A percentile compares a stretch with the other conserved stretches of the same genome.
These are phyloP conservation scores for Hanseniaspora sp. DNA, from an alignment of 1,139 yeast genomes.

Conservation along the genomic window DNA sequence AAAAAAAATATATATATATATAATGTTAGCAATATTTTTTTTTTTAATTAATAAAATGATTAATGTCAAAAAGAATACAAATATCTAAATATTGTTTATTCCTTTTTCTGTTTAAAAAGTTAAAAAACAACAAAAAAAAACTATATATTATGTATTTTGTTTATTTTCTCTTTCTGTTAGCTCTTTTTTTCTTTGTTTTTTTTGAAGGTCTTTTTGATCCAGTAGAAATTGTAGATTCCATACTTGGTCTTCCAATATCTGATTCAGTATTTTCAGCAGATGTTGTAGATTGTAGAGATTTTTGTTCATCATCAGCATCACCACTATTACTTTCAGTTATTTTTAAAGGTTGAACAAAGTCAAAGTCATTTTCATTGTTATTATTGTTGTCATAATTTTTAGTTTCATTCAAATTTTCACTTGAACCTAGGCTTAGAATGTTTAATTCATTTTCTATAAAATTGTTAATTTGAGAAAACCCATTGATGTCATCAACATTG, in stretches of 20 bases:
- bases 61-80: too few species aligned
- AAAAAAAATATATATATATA: too few species aligned
- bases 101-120: too few species aligned
- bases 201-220: constrained; percentile 25
- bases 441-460: neutral
- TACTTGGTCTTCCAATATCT: neutral
- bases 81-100: too few species aligned
- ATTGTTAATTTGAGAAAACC: neutral
- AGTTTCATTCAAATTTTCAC: neutral
- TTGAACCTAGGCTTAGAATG: neutral
- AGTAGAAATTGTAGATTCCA: constrained; percentile 19
- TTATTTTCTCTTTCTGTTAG: constrained; percentile 1
- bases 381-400: neutral
- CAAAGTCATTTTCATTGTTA: neutral
- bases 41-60: neutral
- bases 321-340: neutral
- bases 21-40: neutral
- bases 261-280: neutral
- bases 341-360: neutral
- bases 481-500: neutral
- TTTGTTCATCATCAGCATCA: neutral
- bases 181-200: constrained; percentile 10
- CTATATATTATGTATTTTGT: neutral
- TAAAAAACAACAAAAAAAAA: too few species aligned
- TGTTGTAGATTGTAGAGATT: neutral